phyloP scores from a whole-genome alignment of 2,329 filamentous ascomycete genomes.

The Aspergillus pseudoglaucus region DNA sequence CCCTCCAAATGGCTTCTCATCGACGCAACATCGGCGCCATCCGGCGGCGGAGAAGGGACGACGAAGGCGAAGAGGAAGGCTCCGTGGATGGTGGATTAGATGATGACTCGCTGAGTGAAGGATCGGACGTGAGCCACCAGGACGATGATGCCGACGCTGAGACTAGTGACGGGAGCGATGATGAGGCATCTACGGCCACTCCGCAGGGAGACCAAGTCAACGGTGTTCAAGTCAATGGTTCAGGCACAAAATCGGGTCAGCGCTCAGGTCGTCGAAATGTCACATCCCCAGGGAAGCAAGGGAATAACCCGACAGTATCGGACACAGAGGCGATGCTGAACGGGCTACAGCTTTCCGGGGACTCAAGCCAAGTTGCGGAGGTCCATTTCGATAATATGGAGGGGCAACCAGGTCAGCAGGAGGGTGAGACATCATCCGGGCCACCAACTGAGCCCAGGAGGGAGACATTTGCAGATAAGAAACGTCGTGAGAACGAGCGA shows the following conservation, averaged over 20 bases:
- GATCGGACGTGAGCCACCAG: constrained; percentile 50
- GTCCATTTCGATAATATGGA: constrained; percentile 47
- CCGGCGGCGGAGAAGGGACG: constrained; percentile 39
- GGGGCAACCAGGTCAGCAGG: constrained; percentile 15
- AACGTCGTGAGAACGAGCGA: constrained; percentile 81
- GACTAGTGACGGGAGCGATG: constrained; percentile 52
- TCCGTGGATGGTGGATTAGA: constrained; percentile 46
- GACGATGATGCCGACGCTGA: constrained; percentile 56
- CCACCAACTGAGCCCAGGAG: constrained; percentile 34
- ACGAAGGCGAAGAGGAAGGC: constrained; percentile 45
- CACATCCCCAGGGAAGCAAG: constrained; percentile 24
- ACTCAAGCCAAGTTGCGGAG: constrained; percentile 29
- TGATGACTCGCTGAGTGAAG: constrained; percentile 59
- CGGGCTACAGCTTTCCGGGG: constrained; percentile 46
- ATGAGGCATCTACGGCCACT: constrained; percentile 34
- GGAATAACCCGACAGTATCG: constrained; percentile 35
- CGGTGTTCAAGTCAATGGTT: constrained; percentile 19
- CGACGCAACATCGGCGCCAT: constrained; percentile 40
- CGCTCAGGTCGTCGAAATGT: constrained; percentile 31
- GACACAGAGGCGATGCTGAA: constrained; percentile 59
- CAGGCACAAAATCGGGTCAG: constrained; percentile 21
- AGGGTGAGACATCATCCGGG: constrained; percentile 35
- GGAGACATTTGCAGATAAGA: constrained; percentile 60
- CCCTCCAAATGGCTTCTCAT: constrained; percentile 36
- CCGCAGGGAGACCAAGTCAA: constrained; percentile 17